Base-by-base conservation (phyloP, 176 grass and related monocot species). In the Zoysia japonica region DNA sequence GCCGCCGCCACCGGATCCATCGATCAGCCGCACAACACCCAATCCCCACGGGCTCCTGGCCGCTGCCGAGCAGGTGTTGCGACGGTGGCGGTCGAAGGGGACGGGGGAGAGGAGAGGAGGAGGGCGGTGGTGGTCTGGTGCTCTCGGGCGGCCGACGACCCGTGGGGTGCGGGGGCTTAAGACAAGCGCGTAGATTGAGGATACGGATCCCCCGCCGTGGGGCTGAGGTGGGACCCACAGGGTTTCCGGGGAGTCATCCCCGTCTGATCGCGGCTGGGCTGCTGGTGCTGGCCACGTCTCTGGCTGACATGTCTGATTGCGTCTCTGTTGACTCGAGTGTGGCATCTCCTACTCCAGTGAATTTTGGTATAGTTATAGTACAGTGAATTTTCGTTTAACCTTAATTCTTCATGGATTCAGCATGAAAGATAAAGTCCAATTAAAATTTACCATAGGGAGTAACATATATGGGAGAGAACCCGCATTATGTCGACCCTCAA, bases 1-100 rank as follows among this genome's bases (percentile, higher is more conserved):
- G 86, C 86, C 41, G 86, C 81, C 65, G 92, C 80, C 38, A 93
- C 82, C 2, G 90, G 96, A 89, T 98, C 96, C 96, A 98, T 98
- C 38, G 12, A 97, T 97, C 47, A 41, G 46, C 48, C 57, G 12
- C 72, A n/a, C 53, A 8, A 12, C 12, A 28, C 3, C 47, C 47
- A 37, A 52, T 39, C 47, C 36, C 48, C 20, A 8, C 47, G 19
- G 11, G 19, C n/a, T 36, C 68, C 12, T 7, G 11, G 5, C 20
- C 68, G 19, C 46, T 44, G 67, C 9, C 17, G 41, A 65, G 62
- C 62, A 65, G 6, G 12, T 5, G 41, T 17, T 1, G 15, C 52
- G 39, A 3, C 49, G 72, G 85, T 7, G 74, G 36, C 28, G 78
- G 82, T 81, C 78, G 77, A 85, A 85, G 82, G 77, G n/a, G 37